Conservation (phyloP, 345 rosid genomes). For the Noccaea bulbosa region DNA sequence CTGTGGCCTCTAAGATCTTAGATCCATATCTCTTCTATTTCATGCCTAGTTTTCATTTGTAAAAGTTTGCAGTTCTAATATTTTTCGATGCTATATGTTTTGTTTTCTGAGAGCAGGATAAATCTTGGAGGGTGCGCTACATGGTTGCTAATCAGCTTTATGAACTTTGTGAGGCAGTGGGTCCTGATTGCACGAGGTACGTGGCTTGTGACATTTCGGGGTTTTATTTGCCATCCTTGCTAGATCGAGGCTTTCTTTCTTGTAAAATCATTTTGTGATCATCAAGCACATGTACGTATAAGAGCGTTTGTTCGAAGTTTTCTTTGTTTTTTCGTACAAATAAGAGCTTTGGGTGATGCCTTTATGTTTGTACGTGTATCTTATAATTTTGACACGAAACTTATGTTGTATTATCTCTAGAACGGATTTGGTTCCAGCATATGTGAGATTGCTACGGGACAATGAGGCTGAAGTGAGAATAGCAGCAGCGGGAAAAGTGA, state of each 20-base stretch:
- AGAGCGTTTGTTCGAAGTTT: neutral
- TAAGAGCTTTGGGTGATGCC: neutral
- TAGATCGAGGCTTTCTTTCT: constrained; percentile 8
- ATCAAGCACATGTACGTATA: constrained; percentile 2
- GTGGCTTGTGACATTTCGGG: constrained; percentile 18
- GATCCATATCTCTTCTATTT: neutral
- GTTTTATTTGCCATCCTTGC: constrained; percentile 1
- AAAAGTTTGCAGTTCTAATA: constrained; percentile 12
- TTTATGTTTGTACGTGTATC: constrained; percentile 5
- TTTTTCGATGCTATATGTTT: neutral
- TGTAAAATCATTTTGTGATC: neutral
- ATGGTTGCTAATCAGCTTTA: constrained; percentile 97
- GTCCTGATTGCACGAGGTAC: constrained; percentile 90
- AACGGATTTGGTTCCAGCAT: constrained; percentile 91
- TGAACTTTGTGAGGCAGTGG: constrained; percentile 96
- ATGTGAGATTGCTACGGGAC: constrained; percentile 90
- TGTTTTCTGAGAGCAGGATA: constrained; percentile 60
- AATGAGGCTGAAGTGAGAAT: constrained; percentile 99
- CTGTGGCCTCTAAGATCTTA: neutral
- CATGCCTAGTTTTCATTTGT: neutral
- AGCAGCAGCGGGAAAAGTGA: constrained; percentile 98
- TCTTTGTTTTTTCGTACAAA: neutral
- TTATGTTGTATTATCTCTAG: constrained; percentile 44
- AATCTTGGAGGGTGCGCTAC: constrained; percentile 98
- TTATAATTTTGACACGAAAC: neutral